Evolutionary conservation across 176 grass and related monocot species (phyloP).

Genomic region (Carex scoparia): DNA sequence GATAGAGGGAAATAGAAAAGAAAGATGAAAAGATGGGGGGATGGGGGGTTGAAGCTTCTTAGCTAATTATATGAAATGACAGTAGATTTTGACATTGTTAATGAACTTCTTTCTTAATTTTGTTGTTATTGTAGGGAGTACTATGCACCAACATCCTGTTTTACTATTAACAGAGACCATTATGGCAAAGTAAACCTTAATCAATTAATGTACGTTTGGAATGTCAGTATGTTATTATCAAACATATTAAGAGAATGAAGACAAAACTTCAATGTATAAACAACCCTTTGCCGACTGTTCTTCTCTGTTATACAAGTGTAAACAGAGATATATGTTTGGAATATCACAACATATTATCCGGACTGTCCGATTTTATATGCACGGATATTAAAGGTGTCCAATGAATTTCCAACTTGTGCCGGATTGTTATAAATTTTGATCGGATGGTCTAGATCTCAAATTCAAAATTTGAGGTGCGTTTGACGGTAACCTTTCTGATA

Average conservation of each 20-base stretch:
- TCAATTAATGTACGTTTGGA: not conserved
- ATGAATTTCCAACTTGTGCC: too few species aligned
- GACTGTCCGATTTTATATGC: too few species aligned
- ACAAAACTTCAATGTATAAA: not conserved
- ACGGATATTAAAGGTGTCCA: too few species aligned
- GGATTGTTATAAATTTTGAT: too few species aligned
- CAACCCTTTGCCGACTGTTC: not conserved
- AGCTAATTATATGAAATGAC: constrained; percentile 17
- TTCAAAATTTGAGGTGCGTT: too few species aligned
- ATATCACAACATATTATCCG: not conserved
- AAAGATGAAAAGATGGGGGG: too few species aligned
- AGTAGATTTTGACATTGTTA: constrained; percentile 14
- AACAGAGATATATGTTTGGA: not conserved
- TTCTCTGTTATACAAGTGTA: not conserved
- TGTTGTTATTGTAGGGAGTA: not conserved
- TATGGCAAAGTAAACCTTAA: not conserved
- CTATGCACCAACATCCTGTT: not conserved
- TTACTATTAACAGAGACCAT: not conserved
- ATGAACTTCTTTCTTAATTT: not conserved
- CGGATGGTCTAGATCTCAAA: too few species aligned
- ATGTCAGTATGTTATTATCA: not conserved
- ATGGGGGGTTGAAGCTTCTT: too few species aligned
- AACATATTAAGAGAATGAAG: not conserved
- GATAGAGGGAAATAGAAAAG: not conserved
- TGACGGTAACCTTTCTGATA: not conserved